Evolutionary conservation across 306 rosid species (phyloP), one percentile per base, ranked within the genome.

Genomic region (Lotus japonicus): DNA sequence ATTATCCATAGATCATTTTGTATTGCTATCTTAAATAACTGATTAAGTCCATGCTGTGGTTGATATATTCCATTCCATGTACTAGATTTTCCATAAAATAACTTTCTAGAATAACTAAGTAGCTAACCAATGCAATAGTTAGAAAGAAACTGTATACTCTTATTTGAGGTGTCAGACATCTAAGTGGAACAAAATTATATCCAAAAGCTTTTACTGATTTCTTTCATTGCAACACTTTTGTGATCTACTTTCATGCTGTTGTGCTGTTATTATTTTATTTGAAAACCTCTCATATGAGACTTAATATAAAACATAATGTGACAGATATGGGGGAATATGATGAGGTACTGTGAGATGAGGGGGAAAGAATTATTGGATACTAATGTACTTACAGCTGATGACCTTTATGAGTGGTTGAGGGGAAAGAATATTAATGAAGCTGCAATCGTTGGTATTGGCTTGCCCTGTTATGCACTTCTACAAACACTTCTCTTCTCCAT

Each of bases 271-370:
- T 6, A 16, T 6, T 50, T 13, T 31, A 49, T 19, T 49, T 44
- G 33, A 57, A 39, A 23, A 5, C 19, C 50, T 55, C 33, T 38
- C 33, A 11, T 79, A 14, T 28, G 18, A n/a, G 10, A 7, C 28
- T 39, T 5, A 31, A 5, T 5, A 31, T 21, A 19, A 70, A 68
- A 33, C 19, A 3, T 59, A 51, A 60, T 79, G 69, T 65, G 51
- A 73, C 90, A 91, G 97, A 81, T 91, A 0, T 91, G 97, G 97
- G 89, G 80, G 57, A 48, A 77, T 33, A 83, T 86, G 81, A 83
- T 91, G 91, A 86, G 42, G 64, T 68, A 51, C 45, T 88, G 90
- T 28, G 88, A 91, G 79, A 79, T 78, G 78, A 91, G 65, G 62
- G 97, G 95, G 33, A 84, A 72, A 70, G 89, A 88, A 38, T 74